phyloP scores from a whole-genome alignment of 352 stramenopile genomes.

The Plasmopara viticola region DNA sequence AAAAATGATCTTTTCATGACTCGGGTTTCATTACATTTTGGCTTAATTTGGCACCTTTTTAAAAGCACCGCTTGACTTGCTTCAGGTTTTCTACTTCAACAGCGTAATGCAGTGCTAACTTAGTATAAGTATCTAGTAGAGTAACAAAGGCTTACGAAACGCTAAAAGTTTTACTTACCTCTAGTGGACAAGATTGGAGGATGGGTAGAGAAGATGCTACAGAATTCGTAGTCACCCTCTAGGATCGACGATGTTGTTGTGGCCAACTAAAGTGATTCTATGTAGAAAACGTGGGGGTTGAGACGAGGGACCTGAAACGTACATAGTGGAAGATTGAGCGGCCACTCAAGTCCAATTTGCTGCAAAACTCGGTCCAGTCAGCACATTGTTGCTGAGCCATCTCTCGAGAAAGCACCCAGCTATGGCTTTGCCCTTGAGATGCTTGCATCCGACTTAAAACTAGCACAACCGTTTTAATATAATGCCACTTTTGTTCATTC shows the following conservation, averaged over 20 bases:
- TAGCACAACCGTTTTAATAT: background rate
- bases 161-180: constrained; percentile 24
- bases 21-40: too few species aligned
- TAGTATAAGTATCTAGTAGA: constrained; percentile 29
- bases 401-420: constrained; percentile 36
- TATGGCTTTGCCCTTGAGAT: constrained; percentile 2
- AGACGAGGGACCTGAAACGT: background rate
- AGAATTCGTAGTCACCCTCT: constrained; percentile 19
- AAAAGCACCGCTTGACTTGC: constrained; percentile 33
- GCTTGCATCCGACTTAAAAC: constrained; percentile 7
- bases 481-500: too few species aligned
- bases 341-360: constrained; percentile 24
- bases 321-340: constrained; percentile 64
- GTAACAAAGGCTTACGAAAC: background rate
- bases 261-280: constrained; percentile 11
- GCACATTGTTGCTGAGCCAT: constrained; percentile 15
- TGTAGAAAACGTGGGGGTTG: too few species aligned
- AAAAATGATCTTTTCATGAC: constrained; percentile 30
- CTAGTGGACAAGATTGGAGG: constrained; percentile 17
- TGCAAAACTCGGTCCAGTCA: constrained; percentile 26
- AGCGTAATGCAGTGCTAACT: constrained; percentile 46
- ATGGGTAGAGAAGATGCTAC: constrained; percentile 21
- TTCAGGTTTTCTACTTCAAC: constrained; percentile 31
- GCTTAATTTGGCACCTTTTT: constrained; percentile 20
- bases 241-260: constrained; percentile 8